A percentile compares a stretch with the other conserved stretches of the same genome.
phyloP scores from a whole-genome alignment of 164 flowering plant genomes.

The Amborella trichopoda region DNA sequence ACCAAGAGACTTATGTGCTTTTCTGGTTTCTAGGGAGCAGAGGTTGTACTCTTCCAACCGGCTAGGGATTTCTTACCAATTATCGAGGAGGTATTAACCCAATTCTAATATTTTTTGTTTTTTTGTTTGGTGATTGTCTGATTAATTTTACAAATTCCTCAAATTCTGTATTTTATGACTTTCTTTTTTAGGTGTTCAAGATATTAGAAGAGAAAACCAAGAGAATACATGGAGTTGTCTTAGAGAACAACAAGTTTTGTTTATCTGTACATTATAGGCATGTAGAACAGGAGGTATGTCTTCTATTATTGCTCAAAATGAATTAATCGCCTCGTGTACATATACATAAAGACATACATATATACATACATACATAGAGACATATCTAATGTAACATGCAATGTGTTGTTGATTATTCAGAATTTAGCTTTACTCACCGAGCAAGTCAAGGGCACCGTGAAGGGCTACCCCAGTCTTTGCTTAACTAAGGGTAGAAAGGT shows the following conservation, averaged over 20 bases:
- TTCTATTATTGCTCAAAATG: background rate
- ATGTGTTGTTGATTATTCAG: slow-evolving; percentile 1
- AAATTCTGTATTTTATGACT: background rate
- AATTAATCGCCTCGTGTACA: background rate
- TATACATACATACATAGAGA: background rate
- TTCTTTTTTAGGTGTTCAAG: slow-evolving; percentile 1
- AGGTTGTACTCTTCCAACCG: slow-evolving; percentile 55
- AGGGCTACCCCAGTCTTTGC: slow-evolving; percentile 5
- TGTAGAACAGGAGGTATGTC: slow-evolving; percentile 8
- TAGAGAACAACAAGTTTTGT: slow-evolving; percentile 14
- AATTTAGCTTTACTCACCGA: slow-evolving; percentile 7
- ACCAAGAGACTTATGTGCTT: background rate
- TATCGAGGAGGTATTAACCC: slow-evolving; percentile 53
- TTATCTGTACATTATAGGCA: slow-evolving; percentile 10
- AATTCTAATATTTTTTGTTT: background rate
- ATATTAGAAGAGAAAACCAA: slow-evolving; percentile 8
- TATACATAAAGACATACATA: too few relatives aligned
- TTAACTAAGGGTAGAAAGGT: slow-evolving; percentile 12
- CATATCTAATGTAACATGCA: background rate
- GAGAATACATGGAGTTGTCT: slow-evolving; percentile 4
- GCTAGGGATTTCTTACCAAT: slow-evolving; percentile 71
- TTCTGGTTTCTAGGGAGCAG: slow-evolving; percentile 22
- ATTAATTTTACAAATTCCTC: background rate
- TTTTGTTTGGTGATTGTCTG: too few relatives aligned
- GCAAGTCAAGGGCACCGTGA: slow-evolving; percentile 3